A percentile compares a stretch with the other conserved stretches of the same genome.
Evolutionary conservation across 2,329 filamentous ascomycete species (phyloP).

Genomic region (Neonectria ditissima): DNA sequence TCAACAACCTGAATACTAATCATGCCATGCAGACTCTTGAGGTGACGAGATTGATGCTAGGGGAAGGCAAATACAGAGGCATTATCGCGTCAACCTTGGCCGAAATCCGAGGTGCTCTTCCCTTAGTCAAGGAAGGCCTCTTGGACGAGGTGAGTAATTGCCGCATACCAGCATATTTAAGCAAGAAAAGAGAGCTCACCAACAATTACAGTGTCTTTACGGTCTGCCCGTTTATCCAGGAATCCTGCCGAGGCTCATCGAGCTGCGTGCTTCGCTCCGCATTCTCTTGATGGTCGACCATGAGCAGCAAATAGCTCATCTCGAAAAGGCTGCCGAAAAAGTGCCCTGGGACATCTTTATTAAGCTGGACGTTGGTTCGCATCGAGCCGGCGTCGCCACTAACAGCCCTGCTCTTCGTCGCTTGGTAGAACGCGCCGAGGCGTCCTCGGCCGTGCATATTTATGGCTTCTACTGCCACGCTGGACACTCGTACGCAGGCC

Average conservation of each 20-base stretch:
- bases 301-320: constrained; percentile 47
- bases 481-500: constrained; percentile 52
- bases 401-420: constrained; percentile 41
- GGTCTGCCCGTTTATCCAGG: constrained; percentile 55
- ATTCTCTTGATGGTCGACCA: constrained; percentile 55
- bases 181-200: background rate
- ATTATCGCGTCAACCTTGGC: constrained; percentile 56
- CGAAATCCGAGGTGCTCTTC: constrained; percentile 54
- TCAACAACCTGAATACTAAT: rapidly evolving
- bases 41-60: constrained; percentile 56
- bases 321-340: constrained; percentile 40
- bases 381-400: constrained; percentile 48
- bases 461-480: constrained; percentile 55
- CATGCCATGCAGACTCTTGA: constrained; percentile 47
- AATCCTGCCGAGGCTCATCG: constrained; percentile 46
- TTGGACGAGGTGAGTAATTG: constrained; percentile 51
- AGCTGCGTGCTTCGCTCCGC: constrained; percentile 45
- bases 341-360: constrained; percentile 51
- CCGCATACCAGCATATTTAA: background rate
- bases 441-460: constrained; percentile 46
- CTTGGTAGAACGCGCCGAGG: constrained; percentile 45
- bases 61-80: constrained; percentile 50
- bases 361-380: constrained; percentile 53
- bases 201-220: constrained; percentile 48
- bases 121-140: constrained; percentile 53